Conservation (phyloP, 192 early-diverging fungal species). For the Mortierella antarctica region DNA sequence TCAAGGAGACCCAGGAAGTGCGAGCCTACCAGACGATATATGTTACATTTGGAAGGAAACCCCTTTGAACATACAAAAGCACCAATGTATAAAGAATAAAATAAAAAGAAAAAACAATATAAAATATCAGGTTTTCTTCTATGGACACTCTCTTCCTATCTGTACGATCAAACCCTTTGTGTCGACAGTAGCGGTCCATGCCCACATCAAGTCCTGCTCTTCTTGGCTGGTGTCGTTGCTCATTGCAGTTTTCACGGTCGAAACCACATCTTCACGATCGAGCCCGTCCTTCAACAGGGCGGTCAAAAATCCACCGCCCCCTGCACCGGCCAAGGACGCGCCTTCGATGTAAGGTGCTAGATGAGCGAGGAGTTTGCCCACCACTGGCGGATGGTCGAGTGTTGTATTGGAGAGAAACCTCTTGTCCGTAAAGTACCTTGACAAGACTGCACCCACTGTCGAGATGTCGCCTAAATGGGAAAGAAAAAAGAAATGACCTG, state of each 20-base stretch:
- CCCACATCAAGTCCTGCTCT: slow-evolving; percentile 18
- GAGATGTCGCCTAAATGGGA: slow-evolving; percentile 6
- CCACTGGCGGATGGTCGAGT: slow-evolving; percentile 18
- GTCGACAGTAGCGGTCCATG: slow-evolving; percentile 19
- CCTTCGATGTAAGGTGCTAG: slow-evolving; percentile 26
- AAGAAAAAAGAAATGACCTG: background rate
- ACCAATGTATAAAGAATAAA: background rate
- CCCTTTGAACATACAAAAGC: background rate
- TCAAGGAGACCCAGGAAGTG: slow-evolving; percentile 9
- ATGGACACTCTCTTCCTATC: slow-evolving; percentile 8
- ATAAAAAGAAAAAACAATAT: background rate
- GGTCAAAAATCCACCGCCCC: slow-evolving; percentile 41
- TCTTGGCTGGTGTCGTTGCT: background rate
- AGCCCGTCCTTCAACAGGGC: slow-evolving; percentile 13
- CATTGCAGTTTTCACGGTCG: slow-evolving; percentile 1
- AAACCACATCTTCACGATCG: background rate
- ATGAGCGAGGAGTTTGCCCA: slow-evolving; percentile 1
- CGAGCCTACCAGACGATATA: slow-evolving; percentile 25
- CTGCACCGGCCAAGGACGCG: slow-evolving; percentile 34
- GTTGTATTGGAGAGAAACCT: slow-evolving; percentile 25
- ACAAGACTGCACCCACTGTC: slow-evolving; percentile 13
- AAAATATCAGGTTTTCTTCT: background rate
- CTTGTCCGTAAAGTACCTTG: slow-evolving; percentile 33
- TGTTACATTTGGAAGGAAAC: slow-evolving; percentile 44
- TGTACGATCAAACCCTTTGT: slow-evolving; percentile 15